phyloP scores from a whole-genome alignment of 495 filamentous ascomycete species.

The Aspergillus avenaceus region DNA sequence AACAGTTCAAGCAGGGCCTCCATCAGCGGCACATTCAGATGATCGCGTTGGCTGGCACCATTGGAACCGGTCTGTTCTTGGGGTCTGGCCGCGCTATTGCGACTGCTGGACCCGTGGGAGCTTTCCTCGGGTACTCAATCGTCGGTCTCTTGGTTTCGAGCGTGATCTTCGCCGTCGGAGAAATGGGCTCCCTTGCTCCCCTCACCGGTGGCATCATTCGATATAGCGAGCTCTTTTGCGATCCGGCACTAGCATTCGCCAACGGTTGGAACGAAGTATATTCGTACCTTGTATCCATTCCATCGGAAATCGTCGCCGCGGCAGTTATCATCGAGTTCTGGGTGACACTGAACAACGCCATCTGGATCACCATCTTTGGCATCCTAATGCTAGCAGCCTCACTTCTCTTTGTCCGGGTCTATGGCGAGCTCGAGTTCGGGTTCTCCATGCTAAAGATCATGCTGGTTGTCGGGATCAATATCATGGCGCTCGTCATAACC shows the following conservation, averaged over 20 bases:
- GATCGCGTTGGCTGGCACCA: slow-evolving; percentile 56
- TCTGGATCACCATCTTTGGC: slow-evolving; percentile 55
- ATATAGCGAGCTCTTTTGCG: slow-evolving; percentile 43
- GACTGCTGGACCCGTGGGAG: slow-evolving; percentile 55
- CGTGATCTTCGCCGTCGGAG: slow-evolving; percentile 38
- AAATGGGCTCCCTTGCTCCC: slow-evolving; percentile 38
- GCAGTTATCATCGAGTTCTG: slow-evolving; percentile 58
- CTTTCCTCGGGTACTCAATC: slow-evolving; percentile 47
- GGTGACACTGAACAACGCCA: slow-evolving; percentile 46
- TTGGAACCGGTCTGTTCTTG: slow-evolving; percentile 63
- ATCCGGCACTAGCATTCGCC: slow-evolving; percentile 58
- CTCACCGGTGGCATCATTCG: slow-evolving; percentile 47
- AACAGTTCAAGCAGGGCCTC: slow-evolving; percentile 19
- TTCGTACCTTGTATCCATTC: slow-evolving; percentile 56
- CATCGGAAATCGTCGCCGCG: slow-evolving; percentile 58
- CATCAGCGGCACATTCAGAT: slow-evolving; percentile 53
- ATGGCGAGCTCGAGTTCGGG: slow-evolving; percentile 40
- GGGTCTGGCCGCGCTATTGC: slow-evolving; percentile 55
- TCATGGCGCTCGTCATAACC: slow-evolving; percentile 45
- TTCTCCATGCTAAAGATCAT: slow-evolving; percentile 45
- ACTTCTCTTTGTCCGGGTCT: slow-evolving; percentile 47
- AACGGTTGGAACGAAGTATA: slow-evolving; percentile 54
- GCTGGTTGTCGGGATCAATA: slow-evolving; percentile 47
- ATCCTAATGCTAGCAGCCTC: slow-evolving; percentile 48
- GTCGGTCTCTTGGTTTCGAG: slow-evolving; percentile 36